Conservation (phyloP, 371 early-diverging fungal genomes). For the Mortierella polycephala region DNA sequence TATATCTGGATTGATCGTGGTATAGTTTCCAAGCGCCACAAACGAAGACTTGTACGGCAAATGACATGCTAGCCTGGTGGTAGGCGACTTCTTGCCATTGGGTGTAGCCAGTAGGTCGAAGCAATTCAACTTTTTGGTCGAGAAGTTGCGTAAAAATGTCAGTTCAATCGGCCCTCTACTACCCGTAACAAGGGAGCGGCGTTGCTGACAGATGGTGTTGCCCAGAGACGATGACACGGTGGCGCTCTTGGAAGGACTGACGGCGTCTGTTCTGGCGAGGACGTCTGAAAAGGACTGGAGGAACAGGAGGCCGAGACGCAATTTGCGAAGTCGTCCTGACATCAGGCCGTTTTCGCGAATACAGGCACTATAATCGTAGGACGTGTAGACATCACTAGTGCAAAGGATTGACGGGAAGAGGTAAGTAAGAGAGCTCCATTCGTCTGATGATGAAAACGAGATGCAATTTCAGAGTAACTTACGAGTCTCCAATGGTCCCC, state of each 20-base stretch:
- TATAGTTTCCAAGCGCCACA: constrained; percentile 75
- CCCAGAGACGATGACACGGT: constrained; percentile 58
- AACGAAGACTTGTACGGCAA: constrained; percentile 75
- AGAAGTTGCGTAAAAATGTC: constrained; percentile 80
- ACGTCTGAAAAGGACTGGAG: constrained; percentile 73
- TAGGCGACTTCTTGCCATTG: constrained; percentile 17
- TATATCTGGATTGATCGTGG: constrained; percentile 59
- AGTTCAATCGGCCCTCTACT: constrained; percentile 60
- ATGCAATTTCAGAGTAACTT: constrained; percentile 45
- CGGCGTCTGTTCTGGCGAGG: constrained; percentile 65
- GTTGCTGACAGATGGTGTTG: constrained; percentile 64
- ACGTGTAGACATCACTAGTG: constrained; percentile 78
- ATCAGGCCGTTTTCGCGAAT: constrained; percentile 83
- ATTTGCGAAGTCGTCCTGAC: constrained; percentile 72
- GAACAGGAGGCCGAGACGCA: constrained; percentile 72
- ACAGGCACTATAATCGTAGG: constrained; percentile 83
- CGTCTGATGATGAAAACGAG: not conserved
- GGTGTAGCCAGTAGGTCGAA: constrained; percentile 58
- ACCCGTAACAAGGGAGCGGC: constrained; percentile 27
- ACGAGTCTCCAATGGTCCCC: constrained; percentile 83
- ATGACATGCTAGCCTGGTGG: constrained; percentile 57
- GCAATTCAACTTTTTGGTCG: constrained; percentile 53
- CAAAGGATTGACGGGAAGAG: not conserved
- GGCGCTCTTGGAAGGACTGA: constrained; percentile 14
- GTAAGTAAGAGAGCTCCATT: not conserved